Evolutionary conservation across 805 yeast genomes (phyloP).

Genomic region (Wickerhamiella kazuoi): DNA sequence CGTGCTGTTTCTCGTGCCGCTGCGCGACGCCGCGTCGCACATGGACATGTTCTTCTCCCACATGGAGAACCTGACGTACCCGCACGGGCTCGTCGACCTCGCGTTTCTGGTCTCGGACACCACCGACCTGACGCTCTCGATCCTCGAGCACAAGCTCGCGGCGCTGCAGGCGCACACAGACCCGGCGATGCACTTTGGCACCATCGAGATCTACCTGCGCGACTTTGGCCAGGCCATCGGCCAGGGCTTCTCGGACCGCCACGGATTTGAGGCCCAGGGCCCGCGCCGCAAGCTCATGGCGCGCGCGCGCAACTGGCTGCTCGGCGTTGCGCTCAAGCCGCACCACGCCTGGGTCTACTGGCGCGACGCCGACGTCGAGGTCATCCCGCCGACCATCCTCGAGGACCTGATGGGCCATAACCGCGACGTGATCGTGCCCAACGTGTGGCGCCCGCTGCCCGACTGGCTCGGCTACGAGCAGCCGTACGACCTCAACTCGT

Average conservation of each 20-base stretch:
- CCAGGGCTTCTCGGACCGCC: constrained; percentile 83
- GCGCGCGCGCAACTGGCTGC: constrained; percentile 84
- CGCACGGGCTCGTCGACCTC: constrained; percentile 57
- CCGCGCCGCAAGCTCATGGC: constrained; percentile 93
- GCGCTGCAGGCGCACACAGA: constrained; percentile 52
- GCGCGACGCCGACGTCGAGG: constrained; percentile 97
- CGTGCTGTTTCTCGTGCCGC: constrained; percentile 70
- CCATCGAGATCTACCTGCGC: constrained; percentile 66
- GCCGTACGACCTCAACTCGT: constrained; percentile 87
- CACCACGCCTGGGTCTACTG: constrained; percentile 93
- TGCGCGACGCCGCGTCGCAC: constrained; percentile 83
- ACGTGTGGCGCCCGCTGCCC: constrained; percentile 96
- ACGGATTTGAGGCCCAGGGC: constrained; percentile 92
- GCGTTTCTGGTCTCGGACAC: constrained; percentile 80
- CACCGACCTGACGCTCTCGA: constrained; percentile 66
- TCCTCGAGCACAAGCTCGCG: constrained; percentile 37
- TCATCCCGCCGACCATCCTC: constrained; percentile 63
- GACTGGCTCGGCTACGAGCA: constrained; percentile 77
- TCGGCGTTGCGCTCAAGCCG: constrained; percentile 72
- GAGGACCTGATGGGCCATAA: constrained; percentile 89
- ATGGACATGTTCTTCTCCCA: constrained; percentile 78
- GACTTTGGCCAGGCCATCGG: constrained; percentile 88
- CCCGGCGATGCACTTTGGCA: constrained; percentile 46
- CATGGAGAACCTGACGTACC: constrained; percentile 58
- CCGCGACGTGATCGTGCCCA: constrained; percentile 85